Percentiles rank a stretch among this genome's conserved stretches.
Evolutionary conservation across 2,329 filamentous ascomycete genomes (phyloP).

Genomic region (Aspergillus hortae): DNA sequence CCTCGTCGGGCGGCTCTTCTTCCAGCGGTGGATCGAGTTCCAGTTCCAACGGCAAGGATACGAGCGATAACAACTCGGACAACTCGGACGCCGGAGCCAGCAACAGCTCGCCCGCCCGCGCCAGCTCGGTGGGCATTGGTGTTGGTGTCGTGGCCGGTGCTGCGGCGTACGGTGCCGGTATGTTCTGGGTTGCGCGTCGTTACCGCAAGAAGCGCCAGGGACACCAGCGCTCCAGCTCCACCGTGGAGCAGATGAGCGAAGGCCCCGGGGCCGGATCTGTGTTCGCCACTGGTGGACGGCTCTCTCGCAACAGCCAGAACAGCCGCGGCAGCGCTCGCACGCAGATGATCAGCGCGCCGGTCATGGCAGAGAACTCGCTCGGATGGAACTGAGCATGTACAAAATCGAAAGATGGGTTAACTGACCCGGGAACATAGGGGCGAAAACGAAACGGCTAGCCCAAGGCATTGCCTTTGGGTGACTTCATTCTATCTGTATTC

Average conservation of each 20-base stretch:
- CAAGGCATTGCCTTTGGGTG: slow-evolving; percentile 4
- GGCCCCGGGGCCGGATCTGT: slow-evolving; percentile 46
- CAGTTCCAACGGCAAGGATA: slow-evolving; percentile 40
- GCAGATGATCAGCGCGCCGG: slow-evolving; percentile 78
- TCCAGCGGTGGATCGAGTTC: slow-evolving; percentile 35
- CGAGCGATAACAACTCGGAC: slow-evolving; percentile 35
- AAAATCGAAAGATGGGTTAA: neutral
- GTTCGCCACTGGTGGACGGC: slow-evolving; percentile 44
- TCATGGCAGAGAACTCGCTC: slow-evolving; percentile 90
- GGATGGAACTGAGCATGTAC: slow-evolving; percentile 74
- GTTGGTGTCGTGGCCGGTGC: slow-evolving; percentile 74
- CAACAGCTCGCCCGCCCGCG: slow-evolving; percentile 34
- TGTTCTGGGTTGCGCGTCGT: slow-evolving; percentile 87
- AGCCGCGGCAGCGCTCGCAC: slow-evolving; percentile 67
- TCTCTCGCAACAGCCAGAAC: slow-evolving; percentile 51
- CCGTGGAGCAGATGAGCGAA: slow-evolving; percentile 64
- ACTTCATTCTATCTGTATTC: slow-evolving; percentile 23
- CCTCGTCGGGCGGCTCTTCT: slow-evolving; percentile 44
- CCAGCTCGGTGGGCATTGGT: slow-evolving; percentile 62
- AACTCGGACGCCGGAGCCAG: slow-evolving; percentile 49
- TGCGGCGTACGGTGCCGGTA: slow-evolving; percentile 84
- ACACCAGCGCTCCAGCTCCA: slow-evolving; percentile 74
- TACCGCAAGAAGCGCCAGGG: slow-evolving; percentile 82
- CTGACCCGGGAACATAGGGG: slow-evolving; percentile 5
- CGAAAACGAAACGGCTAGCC: slow-evolving; percentile 1